Evolutionary conservation across 2,329 filamentous ascomycete species (phyloP).

Genomic region (Diaporthe vaccinii): DNA sequence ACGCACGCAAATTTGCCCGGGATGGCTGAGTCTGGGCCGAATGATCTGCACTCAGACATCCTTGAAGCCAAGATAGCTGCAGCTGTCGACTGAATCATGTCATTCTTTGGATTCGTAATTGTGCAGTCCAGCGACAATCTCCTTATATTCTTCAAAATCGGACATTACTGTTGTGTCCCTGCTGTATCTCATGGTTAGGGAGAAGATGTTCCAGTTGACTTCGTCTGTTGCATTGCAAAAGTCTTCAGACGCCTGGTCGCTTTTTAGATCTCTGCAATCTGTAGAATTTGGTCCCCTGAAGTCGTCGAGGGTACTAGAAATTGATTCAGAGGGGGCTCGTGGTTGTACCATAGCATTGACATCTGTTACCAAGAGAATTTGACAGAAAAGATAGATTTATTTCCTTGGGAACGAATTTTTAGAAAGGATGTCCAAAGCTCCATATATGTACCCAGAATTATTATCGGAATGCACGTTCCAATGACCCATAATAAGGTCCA

Average conservation of each 20-base stretch:
- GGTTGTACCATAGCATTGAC: background rate
- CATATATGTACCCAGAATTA: background rate
- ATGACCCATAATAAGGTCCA: background rate
- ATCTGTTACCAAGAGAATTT: background rate
- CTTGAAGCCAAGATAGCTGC: background rate
- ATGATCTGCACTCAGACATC: background rate
- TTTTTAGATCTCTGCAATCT: background rate
- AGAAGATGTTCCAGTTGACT: background rate
- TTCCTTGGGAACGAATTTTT: background rate
- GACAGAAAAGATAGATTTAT: background rate
- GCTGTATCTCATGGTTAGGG: background rate
- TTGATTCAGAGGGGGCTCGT: background rate
- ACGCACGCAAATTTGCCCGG: background rate
- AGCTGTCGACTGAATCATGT: background rate
- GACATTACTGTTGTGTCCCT: background rate
- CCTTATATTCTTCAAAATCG: background rate
- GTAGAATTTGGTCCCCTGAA: background rate
- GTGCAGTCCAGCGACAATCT: background rate
- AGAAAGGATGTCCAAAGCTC: background rate
- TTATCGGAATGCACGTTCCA: background rate
- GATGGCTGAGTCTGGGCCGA: background rate
- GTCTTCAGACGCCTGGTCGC: background rate
- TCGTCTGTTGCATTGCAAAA: background rate
- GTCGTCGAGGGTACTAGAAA: background rate
- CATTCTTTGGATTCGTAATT: too few species aligned